A percentile compares a stretch with the other conserved stretches of the same genome.
Conservation (phyloP, 805 yeast species). For the Metschnikowia shivogae region DNA sequence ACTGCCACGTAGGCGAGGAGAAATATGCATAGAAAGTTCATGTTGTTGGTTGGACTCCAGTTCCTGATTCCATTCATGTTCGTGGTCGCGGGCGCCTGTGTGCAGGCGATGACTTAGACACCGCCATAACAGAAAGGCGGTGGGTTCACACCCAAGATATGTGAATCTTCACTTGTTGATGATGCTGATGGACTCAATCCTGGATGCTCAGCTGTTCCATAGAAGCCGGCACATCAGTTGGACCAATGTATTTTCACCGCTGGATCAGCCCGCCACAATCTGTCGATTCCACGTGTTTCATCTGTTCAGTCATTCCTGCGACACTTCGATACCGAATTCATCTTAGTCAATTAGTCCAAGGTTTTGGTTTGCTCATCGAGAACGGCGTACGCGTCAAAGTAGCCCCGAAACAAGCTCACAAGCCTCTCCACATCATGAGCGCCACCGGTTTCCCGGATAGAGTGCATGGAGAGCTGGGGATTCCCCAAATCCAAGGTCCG, state of each 20-base stretch:
- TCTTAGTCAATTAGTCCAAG: not conserved
- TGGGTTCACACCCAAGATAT: too few relatives aligned
- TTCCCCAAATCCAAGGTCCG: conserved; percentile 87
- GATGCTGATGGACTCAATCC: not conserved
- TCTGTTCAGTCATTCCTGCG: too few relatives aligned
- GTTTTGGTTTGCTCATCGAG: conserved; percentile 19
- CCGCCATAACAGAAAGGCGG: too few relatives aligned
- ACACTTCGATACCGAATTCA: too few relatives aligned
- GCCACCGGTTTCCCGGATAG: conserved; percentile 89
- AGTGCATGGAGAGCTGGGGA: conserved; percentile 91
- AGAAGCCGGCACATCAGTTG: too few relatives aligned
- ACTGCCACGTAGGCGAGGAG: not conserved
- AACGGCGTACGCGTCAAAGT: conserved; percentile 40
- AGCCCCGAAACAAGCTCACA: conserved; percentile 57
- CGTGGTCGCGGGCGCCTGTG: not conserved
- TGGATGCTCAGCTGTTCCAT: not conserved
- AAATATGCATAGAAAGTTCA: not conserved
- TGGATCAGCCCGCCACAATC: too few relatives aligned
- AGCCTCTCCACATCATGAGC: conserved; percentile 64
- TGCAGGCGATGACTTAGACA: too few relatives aligned
- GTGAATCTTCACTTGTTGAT: too few relatives aligned
- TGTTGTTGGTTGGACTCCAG: not conserved
- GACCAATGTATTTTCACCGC: too few relatives aligned
- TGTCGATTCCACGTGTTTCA: too few relatives aligned
- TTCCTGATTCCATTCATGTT: not conserved